Conservation (phyloP, 371 early-diverging fungal species). For the Mucor piriformis region DNA sequence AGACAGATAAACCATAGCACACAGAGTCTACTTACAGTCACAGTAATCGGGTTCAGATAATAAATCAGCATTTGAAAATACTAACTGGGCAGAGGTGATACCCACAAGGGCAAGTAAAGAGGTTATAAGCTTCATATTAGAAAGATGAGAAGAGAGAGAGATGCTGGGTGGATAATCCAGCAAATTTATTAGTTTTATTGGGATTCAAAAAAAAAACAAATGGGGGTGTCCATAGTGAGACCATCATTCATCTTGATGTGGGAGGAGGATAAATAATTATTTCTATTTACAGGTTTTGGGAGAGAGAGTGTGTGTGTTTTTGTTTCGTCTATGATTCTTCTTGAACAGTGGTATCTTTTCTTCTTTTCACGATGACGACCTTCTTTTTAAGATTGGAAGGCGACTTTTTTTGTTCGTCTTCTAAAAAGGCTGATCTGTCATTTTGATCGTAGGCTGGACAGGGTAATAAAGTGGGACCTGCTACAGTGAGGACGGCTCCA, state of each 20-base stretch:
- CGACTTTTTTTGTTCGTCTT: conserved; percentile 37
- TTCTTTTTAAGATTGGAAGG: conserved; percentile 33
- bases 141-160: neutral
- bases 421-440: conserved; percentile 47
- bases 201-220: neutral
- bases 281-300: neutral
- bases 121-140: conserved; percentile 9
- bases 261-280: neutral
- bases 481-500: conserved; percentile 50
- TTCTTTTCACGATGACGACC: conserved; percentile 33
- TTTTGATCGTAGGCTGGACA: conserved; percentile 56
- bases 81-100: neutral
- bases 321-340: neutral
- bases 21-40: neutral
- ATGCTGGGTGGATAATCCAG: neutral
- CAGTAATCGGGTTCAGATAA: neutral
- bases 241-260: neutral
- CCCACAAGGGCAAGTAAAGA: conserved; percentile 4
- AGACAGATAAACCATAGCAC: no score
- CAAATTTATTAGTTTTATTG: neutral
- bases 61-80: neutral
- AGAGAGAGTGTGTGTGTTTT: neutral
- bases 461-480: conserved; percentile 48
- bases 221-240: neutral
- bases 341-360: conserved; percentile 18